A percentile compares a stretch with the other conserved stretches of the same genome.
These are phyloP conservation scores for Hyaloperonospora brassicae DNA, from an alignment of 352 stramenopile species.

Conservation along the genomic window DNA sequence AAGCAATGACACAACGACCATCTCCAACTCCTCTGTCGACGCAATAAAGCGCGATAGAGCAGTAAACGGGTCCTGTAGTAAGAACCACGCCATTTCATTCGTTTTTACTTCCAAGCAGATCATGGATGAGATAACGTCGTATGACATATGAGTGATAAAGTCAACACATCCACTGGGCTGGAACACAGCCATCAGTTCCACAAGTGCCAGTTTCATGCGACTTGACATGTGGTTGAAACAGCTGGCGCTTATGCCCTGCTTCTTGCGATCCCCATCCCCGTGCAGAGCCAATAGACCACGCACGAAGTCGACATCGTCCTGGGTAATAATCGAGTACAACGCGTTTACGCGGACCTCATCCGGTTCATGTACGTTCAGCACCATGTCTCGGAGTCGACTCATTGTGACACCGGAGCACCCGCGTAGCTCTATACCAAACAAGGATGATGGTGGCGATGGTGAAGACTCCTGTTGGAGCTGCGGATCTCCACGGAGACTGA, in stretches of 20 bases:
- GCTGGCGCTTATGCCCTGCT: slow-evolving; percentile 42
- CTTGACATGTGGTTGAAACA: slow-evolving; percentile 64
- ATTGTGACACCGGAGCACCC: slow-evolving; percentile 47
- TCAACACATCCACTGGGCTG: slow-evolving; percentile 50
- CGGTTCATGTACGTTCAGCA: slow-evolving; percentile 43
- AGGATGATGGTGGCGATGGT: slow-evolving; percentile 18
- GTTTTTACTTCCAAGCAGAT: slow-evolving; percentile 71
- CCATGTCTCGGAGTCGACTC: slow-evolving; percentile 59
- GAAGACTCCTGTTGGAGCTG: slow-evolving; percentile 24
- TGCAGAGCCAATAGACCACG: slow-evolving; percentile 47
- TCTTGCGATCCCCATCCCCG: slow-evolving; percentile 57
- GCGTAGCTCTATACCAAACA: slow-evolving; percentile 49
- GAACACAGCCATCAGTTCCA: slow-evolving; percentile 59
- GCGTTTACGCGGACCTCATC: slow-evolving; percentile 65
- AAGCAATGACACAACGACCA: slow-evolving; percentile 64
- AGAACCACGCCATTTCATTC: slow-evolving; percentile 76
- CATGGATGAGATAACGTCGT: slow-evolving; percentile 79
- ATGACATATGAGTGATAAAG: slow-evolving; percentile 63
- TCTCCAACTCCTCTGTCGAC: slow-evolving; percentile 50
- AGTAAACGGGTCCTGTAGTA: slow-evolving; percentile 73
- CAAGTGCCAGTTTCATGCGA: slow-evolving; percentile 56
- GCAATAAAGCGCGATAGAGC: slow-evolving; percentile 58
- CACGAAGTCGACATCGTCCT: slow-evolving; percentile 66
- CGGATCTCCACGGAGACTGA: slow-evolving; percentile 54
- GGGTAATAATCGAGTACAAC: slow-evolving; percentile 54